A percentile compares a stretch with the other conserved stretches of the same genome.
These are phyloP conservation scores for Phytophthora foliorum DNA, from an alignment of 352 stramenopile genomes.

Conservation along the genomic window DNA sequence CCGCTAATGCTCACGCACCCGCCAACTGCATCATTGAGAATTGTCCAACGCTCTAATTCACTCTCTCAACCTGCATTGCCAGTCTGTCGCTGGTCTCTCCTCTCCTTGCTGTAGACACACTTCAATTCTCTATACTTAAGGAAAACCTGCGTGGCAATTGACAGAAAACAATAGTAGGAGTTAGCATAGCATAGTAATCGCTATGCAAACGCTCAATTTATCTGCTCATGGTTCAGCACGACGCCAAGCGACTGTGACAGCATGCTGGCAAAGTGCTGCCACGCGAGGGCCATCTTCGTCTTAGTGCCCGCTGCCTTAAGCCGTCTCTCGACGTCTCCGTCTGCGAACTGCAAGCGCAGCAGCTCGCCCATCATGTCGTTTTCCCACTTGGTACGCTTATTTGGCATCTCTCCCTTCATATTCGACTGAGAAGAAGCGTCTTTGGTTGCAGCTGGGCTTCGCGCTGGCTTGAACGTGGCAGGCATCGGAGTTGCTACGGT, in stretches of 20 bases:
- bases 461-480: no score
- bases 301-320: conserved; percentile 13
- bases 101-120: conserved; percentile 11
- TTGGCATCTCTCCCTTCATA: background rate
- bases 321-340: conserved; percentile 12
- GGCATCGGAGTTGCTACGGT: no score
- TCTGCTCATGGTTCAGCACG: conserved; percentile 6
- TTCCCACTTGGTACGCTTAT: background rate
- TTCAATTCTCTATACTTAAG: conserved; percentile 20
- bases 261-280: conserved; percentile 19
- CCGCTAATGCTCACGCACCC: conserved; percentile 6
- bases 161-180: background rate
- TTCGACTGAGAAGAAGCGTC: no score
- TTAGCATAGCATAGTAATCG: background rate
- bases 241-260: conserved; percentile 11
- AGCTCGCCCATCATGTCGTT: background rate
- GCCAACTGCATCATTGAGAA: conserved; percentile 11
- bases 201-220: background rate
- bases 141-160: conserved; percentile 1
- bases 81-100: background rate
- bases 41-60: conserved; percentile 5
- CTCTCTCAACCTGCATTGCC: background rate
- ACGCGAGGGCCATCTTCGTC: conserved; percentile 6
- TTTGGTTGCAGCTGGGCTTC: no score
- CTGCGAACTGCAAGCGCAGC: conserved; percentile 7